A percentile compares a stretch with the other conserved stretches of the same genome.
Conservation (phyloP, 2,329 filamentous ascomycete species). For the Chrysoporthe cubensis region DNA sequence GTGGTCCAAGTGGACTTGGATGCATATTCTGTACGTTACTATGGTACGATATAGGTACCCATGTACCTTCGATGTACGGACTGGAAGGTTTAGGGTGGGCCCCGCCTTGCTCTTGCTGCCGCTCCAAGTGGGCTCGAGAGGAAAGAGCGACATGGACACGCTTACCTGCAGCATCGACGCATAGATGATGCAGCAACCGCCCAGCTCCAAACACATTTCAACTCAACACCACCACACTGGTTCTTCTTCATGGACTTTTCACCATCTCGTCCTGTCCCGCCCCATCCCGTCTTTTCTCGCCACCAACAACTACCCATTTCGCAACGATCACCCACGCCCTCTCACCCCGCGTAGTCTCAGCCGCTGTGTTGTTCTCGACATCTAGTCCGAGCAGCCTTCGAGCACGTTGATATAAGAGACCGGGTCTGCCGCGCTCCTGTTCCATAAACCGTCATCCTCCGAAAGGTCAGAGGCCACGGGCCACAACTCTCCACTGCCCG, state of each 20-base stretch:
- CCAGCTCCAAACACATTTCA: neutral
- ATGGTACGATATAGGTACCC: slow-evolving; percentile 9
- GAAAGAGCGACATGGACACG: slow-evolving; percentile 6
- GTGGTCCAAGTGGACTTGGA: neutral
- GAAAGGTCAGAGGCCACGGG: neutral
- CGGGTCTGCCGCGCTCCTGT: neutral
- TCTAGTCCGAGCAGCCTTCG: neutral
- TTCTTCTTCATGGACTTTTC: neutral
- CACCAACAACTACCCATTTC: neutral
- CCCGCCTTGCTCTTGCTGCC: neutral
- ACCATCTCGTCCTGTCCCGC: neutral
- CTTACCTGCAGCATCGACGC: slow-evolving; percentile 8
- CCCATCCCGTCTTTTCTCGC: neutral
- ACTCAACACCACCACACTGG: slow-evolving; percentile 1
- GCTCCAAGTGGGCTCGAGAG: slow-evolving; percentile 6
- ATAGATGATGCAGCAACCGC: slow-evolving; percentile 1
- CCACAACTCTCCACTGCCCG: neutral
- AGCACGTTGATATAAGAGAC: neutral
- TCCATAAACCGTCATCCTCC: neutral
- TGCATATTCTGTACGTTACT: slow-evolving; percentile 3
- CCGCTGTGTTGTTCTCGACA: neutral
- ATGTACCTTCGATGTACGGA: neutral
- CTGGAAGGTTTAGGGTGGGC: neutral
- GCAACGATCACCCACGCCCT: neutral
- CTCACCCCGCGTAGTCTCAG: neutral